A percentile compares a stretch with the other conserved stretches of the same genome.
These are phyloP conservation scores for Pelargonium fulgidum DNA, from an alignment of 441 rosid genomes.

Conservation along the genomic window DNA sequence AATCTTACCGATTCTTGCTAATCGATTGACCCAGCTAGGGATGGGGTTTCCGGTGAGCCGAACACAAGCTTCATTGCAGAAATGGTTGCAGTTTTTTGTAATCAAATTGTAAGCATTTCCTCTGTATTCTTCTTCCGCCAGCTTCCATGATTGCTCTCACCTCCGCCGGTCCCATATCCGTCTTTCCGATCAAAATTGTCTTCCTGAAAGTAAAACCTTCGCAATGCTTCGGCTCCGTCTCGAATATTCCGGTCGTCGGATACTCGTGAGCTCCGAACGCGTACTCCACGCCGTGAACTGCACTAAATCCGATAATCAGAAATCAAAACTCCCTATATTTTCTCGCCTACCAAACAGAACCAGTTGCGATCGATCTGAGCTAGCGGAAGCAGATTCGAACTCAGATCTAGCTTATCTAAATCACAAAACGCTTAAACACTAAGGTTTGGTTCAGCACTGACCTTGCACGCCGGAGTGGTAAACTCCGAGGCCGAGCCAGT, in stretches of 20 bases:
- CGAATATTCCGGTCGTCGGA: slow-evolving; percentile 87
- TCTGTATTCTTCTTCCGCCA: slow-evolving; percentile 48
- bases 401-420: slow-evolving; percentile 18
- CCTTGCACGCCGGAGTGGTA: slow-evolving; percentile 99
- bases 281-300: slow-evolving; percentile 90
- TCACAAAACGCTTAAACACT: not conserved
- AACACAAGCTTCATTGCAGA: slow-evolving; percentile 82
- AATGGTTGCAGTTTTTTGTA: slow-evolving; percentile 94
- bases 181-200: slow-evolving; percentile 76
- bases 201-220: slow-evolving; percentile 86
- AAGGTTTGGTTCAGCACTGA: slow-evolving; percentile 22
- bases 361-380: not conserved
- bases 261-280: slow-evolving; percentile 95
- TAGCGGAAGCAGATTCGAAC: slow-evolving; percentile 1
- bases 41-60: slow-evolving; percentile 73
- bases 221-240: slow-evolving; percentile 78
- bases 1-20: slow-evolving; percentile 80
- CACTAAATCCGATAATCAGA: slow-evolving; percentile 13
- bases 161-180: slow-evolving; percentile 54
- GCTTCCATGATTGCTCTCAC: slow-evolving; percentile 73
- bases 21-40: slow-evolving; percentile 94
- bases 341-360: not conserved
- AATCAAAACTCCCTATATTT: not conserved
- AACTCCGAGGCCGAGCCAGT: slow-evolving; percentile 94
- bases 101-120: slow-evolving; percentile 90